phyloP scores from a whole-genome alignment of 176 grass and related monocot species.

The Triticum monococcum region DNA sequence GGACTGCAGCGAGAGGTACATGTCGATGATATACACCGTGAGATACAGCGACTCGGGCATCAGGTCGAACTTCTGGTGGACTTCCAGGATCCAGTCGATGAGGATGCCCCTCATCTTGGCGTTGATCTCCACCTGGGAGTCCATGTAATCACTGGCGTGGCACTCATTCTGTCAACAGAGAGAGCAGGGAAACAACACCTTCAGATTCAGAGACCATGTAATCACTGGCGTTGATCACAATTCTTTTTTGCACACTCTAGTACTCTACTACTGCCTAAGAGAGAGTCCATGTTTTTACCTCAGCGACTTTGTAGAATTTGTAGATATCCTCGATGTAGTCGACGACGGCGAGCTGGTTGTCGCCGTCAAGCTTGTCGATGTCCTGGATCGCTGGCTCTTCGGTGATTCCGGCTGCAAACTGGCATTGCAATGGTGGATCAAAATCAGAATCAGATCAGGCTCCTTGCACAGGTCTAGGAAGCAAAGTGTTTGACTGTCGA shows the following conservation, averaged over 20 bases:
- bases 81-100: slow-evolving; percentile 89
- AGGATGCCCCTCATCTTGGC: slow-evolving; percentile 91
- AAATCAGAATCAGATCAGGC: background rate
- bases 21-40: slow-evolving; percentile 69
- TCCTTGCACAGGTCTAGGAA: background rate
- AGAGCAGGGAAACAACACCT: background rate
- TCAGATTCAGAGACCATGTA: slow-evolving; percentile 14
- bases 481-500: background rate
- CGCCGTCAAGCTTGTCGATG: slow-evolving; percentile 65
- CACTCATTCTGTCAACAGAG: slow-evolving; percentile 42
- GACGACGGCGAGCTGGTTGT: slow-evolving; percentile 71
- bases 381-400: slow-evolving; percentile 56
- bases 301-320: slow-evolving; percentile 67
- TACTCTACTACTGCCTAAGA: too few relatives aligned
- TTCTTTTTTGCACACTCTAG: background rate
- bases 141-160: slow-evolving; percentile 70
- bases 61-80: slow-evolving; percentile 91
- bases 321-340: slow-evolving; percentile 94
- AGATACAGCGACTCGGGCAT: slow-evolving; percentile 90
- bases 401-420: slow-evolving; percentile 56
- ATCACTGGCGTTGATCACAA: too few relatives aligned
- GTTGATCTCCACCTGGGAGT: slow-evolving; percentile 80
- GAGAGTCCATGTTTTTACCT: slow-evolving; percentile 29
- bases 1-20: slow-evolving; percentile 63
- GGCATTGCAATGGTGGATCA: slow-evolving; percentile 3